Evolutionary conservation across 768 basidiomycete genomes (phyloP).

Genomic region (Cystobasidium ongulense): DNA sequence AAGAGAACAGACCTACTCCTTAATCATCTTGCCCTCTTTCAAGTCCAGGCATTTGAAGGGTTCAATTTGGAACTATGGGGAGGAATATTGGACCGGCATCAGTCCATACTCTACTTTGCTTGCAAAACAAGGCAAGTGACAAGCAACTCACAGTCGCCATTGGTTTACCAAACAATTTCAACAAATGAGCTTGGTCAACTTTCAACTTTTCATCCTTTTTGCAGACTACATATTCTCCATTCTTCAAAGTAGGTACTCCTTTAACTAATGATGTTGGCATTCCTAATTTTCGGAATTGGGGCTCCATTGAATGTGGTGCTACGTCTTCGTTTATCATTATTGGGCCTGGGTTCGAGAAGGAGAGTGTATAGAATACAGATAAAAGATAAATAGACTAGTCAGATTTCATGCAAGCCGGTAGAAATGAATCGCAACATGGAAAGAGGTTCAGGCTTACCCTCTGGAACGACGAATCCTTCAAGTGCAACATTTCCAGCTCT

Average conservation of each 20-base stretch:
- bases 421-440: neutral
- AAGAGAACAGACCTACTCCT: neutral
- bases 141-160: slow-evolving; percentile 68
- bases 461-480: slow-evolving; percentile 65
- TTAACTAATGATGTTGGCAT: slow-evolving; percentile 68
- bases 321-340: slow-evolving; percentile 67
- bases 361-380: neutral
- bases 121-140: neutral
- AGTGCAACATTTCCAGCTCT: slow-evolving; percentile 73
- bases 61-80: slow-evolving; percentile 31
- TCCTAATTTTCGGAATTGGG: slow-evolving; percentile 86
- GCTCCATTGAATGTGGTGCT: slow-evolving; percentile 97
- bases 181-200: slow-evolving; percentile 77
- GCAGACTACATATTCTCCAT: slow-evolving; percentile 65
- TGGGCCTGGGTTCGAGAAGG: slow-evolving; percentile 54
- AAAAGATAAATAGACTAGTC: too few species aligned
- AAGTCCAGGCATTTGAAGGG: slow-evolving; percentile 18
- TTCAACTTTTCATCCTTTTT: slow-evolving; percentile 69
- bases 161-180: slow-evolving; percentile 82
- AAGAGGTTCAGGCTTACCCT: slow-evolving; percentile 41
- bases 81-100: too few species aligned
- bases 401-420: neutral
- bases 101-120: too few species aligned
- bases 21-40: slow-evolving; percentile 13
- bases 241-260: slow-evolving; percentile 71